phyloP scores from a whole-genome alignment of 78 protist species.

The Thecamonas trahens region DNA sequence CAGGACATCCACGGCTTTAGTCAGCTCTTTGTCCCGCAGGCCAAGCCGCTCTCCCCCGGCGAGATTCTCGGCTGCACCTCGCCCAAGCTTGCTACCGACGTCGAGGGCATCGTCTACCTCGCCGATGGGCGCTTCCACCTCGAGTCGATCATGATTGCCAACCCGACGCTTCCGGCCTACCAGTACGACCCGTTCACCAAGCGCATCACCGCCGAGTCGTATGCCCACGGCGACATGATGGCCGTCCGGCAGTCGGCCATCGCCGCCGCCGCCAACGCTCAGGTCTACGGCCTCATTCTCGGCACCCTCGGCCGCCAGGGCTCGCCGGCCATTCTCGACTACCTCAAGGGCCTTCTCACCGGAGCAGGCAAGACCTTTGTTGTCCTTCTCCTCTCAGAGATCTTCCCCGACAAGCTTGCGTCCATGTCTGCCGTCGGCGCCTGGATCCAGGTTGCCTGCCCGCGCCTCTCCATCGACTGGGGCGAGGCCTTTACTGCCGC shows the following conservation, averaged over 20 bases:
- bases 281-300: constrained; percentile 40
- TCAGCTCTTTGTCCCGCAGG: constrained; percentile 69
- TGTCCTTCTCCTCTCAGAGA: constrained; percentile 51
- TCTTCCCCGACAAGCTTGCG: constrained; percentile 83
- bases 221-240: constrained; percentile 68
- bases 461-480: constrained; percentile 98
- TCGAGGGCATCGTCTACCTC: constrained; percentile 39
- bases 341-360: constrained; percentile 34
- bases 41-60: constrained; percentile 89
- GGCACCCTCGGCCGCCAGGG: constrained; percentile 97
- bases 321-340: constrained; percentile 52
- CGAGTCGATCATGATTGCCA: constrained; percentile 89
- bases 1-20: constrained; percentile 1
- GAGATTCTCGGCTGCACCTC: constrained; percentile 92
- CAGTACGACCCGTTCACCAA: constrained; percentile 85
- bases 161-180: constrained; percentile 83
- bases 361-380: neutral
- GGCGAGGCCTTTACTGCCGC: constrained; percentile 75
- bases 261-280: constrained; percentile 1
- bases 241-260: constrained; percentile 59
- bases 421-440: constrained; percentile 17
- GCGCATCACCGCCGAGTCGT: constrained; percentile 55
- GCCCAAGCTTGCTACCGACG: constrained; percentile 43
- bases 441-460: constrained; percentile 91
- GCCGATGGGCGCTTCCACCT: constrained; percentile 98